Conservation (phyloP, 768 basidiomycete genomes). For the Calocera viscosa region DNA sequence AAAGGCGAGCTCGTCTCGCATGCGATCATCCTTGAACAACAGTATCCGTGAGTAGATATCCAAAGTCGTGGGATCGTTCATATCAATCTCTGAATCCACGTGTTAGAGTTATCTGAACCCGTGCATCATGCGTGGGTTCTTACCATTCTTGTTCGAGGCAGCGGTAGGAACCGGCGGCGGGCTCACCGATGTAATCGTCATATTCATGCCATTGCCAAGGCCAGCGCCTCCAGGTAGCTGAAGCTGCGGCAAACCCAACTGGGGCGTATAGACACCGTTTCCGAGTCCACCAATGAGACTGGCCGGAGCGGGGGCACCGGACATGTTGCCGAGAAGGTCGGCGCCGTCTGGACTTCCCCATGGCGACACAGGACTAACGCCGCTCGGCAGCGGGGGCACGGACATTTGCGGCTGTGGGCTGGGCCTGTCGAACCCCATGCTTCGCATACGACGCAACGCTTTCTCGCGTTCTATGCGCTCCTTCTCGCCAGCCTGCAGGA, state of each 20-base stretch:
- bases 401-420: slow-evolving; percentile 32
- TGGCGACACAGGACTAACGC: slow-evolving; percentile 6
- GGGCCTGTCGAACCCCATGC: slow-evolving; percentile 79
- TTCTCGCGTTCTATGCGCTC: slow-evolving; percentile 98
- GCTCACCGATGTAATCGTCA: background rate
- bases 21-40: slow-evolving; percentile 92
- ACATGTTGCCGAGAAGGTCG: slow-evolving; percentile 2
- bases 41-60: slow-evolving; percentile 96
- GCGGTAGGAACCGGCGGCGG: slow-evolving; percentile 45
- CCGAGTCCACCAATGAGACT: slow-evolving; percentile 1
- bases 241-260: background rate
- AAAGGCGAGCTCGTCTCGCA: slow-evolving; percentile 96
- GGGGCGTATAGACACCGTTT: background rate
- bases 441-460: slow-evolving; percentile 93
- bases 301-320: background rate
- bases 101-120: slow-evolving; percentile 15
- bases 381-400: slow-evolving; percentile 6
- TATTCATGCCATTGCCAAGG: background rate
- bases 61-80: slow-evolving; percentile 89
- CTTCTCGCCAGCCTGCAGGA: slow-evolving; percentile 97
- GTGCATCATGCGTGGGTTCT: background rate
- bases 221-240: background rate
- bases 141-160: slow-evolving; percentile 42
- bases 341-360: slow-evolving; percentile 7
- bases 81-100: slow-evolving; percentile 63